phyloP scores from a whole-genome alignment of 106 monocot species.

The Platanthera guangdongensis region DNA sequence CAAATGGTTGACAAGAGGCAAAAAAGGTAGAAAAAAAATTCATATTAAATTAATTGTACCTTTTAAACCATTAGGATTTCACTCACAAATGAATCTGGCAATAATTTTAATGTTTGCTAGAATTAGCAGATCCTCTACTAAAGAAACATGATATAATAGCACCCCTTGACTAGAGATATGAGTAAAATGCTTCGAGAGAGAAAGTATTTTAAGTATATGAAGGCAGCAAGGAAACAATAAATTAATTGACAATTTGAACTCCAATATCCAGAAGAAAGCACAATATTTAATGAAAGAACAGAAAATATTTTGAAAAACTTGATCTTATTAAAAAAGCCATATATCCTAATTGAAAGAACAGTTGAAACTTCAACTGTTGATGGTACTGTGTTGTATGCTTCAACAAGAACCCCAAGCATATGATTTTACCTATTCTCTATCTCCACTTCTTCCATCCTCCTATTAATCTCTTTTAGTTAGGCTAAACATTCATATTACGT shows the following conservation, averaged over 20 bases:
- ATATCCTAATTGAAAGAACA: too few species aligned
- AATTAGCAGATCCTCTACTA: background rate
- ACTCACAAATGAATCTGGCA: background rate
- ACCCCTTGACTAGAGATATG: slow-evolving; percentile 31
- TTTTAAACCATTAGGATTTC: background rate
- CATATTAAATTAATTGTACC: too few species aligned
- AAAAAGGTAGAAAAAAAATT: too few species aligned
- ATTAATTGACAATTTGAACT: slow-evolving; percentile 9
- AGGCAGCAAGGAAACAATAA: slow-evolving; percentile 23
- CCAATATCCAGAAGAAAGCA: background rate
- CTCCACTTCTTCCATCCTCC: too few species aligned
- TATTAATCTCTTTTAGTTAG: too few species aligned
- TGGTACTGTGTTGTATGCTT: too few species aligned
- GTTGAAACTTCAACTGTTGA: too few species aligned
- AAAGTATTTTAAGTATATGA: slow-evolving; percentile 28
- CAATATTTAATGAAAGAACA: slow-evolving; percentile 2
- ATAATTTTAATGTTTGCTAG: background rate
- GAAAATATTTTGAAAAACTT: background rate
- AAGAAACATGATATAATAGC: slow-evolving; percentile 23
- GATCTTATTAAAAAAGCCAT: too few species aligned
- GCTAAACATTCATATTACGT: too few species aligned
- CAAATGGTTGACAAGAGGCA: too few species aligned
- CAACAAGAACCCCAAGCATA: too few species aligned
- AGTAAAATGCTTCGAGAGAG: slow-evolving; percentile 27
- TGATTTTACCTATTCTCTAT: too few species aligned